Evolutionary conservation across 1,284 basidiomycete genomes (phyloP).

Genomic region (Sporisorium sorghi): DNA sequence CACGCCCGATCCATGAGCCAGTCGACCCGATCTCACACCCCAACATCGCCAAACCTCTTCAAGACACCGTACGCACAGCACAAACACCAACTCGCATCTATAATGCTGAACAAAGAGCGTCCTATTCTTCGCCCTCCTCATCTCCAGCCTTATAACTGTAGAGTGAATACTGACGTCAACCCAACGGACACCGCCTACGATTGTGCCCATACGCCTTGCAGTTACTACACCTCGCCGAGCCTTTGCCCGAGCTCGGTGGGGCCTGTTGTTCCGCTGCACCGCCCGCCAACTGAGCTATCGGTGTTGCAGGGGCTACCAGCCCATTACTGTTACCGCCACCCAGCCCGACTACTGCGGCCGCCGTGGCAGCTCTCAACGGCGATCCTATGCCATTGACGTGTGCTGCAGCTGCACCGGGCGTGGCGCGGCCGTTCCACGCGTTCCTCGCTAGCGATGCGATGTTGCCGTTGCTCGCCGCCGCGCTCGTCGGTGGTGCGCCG

Average conservation of each 20-base stretch:
- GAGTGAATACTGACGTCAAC: constrained; percentile 8
- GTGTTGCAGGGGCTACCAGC: constrained; percentile 8
- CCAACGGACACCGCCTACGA: constrained; percentile 39
- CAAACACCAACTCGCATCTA: too few relatives aligned
- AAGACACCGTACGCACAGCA: too few relatives aligned
- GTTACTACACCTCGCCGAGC: constrained; percentile 45
- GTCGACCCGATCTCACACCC: background rate
- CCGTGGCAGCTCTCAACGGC: constrained; percentile 12
- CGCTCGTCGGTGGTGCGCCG: background rate
- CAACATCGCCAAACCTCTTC: background rate
- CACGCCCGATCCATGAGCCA: too few relatives aligned
- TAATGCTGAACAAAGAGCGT: background rate
- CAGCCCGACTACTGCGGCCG: background rate
- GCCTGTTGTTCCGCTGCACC: constrained; percentile 6
- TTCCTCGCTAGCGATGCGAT: constrained; percentile 18
- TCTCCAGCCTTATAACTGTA: too few relatives aligned
- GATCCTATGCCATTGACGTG: constrained; percentile 14
- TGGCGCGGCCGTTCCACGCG: constrained; percentile 16
- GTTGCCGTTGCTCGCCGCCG: background rate
- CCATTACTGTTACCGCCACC: too few relatives aligned
- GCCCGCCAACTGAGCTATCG: constrained; percentile 7
- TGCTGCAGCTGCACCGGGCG: background rate
- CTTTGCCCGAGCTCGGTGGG: constrained; percentile 40
- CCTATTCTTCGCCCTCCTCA: background rate
- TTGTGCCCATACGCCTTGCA: constrained; percentile 52